phyloP scores from a whole-genome alignment of 1,139 yeast species.

The Blastobotrys aristatus region DNA sequence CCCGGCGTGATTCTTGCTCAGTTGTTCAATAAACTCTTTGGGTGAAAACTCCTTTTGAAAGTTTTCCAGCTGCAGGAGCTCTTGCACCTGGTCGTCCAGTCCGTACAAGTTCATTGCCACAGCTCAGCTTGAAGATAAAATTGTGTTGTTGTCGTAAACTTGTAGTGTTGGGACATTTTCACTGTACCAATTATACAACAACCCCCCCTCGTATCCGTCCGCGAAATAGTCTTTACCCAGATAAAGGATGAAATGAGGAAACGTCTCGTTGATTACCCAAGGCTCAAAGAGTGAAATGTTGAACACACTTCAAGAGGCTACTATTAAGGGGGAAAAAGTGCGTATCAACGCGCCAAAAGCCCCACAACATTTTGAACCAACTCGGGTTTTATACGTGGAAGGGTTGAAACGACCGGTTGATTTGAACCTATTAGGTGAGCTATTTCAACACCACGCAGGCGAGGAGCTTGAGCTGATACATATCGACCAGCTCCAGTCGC shows the following conservation, averaged over 20 bases:
- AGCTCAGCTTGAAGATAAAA: no score
- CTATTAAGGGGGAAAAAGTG: no score
- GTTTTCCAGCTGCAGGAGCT: conserved; percentile 62
- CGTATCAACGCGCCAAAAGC: no score
- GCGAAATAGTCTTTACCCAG: no score
- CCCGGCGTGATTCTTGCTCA: conserved; percentile 58
- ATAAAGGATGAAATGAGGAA: no score
- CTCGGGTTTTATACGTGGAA: neutral
- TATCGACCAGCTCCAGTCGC: neutral
- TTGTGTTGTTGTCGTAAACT: neutral
- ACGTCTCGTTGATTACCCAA: no score
- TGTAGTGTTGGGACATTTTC: no score
- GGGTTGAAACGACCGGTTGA: conserved; percentile 1
- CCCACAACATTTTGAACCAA: neutral
- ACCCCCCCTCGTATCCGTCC: neutral
- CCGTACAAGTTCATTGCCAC: conserved; percentile 44
- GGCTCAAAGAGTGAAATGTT: no score
- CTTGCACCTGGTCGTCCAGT: conserved; percentile 67
- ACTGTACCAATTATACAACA: no score
- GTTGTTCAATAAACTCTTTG: conserved; percentile 75
- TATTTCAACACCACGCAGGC: neutral
- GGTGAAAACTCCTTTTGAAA: conserved; percentile 67
- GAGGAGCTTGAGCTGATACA: neutral
- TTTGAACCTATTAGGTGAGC: neutral
- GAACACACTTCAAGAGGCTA: no score